These are phyloP conservation scores for Metarhizium guizhouense DNA, from an alignment of 2,329 filamentous ascomycete species.

Conservation along the genomic window DNA sequence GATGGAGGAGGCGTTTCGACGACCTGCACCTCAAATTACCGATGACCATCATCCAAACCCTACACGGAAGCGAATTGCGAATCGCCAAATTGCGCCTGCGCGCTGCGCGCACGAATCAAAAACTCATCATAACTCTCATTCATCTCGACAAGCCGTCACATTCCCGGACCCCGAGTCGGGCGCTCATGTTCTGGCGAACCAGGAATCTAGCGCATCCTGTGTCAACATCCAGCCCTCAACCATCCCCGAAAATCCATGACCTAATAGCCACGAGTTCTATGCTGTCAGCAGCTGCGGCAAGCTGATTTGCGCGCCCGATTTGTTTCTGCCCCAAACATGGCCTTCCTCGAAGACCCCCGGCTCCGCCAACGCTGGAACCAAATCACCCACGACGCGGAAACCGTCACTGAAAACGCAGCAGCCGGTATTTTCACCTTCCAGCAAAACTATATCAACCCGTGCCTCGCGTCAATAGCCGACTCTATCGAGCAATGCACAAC, in stretches of 20 bases:
- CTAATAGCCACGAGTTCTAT: neutral
- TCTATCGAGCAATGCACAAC: slow-evolving; percentile 66
- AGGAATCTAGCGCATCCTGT: neutral
- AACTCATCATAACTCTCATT: neutral
- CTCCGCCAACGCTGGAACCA: slow-evolving; percentile 91
- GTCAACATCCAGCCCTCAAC: neutral
- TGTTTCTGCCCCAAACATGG: slow-evolving; percentile 30
- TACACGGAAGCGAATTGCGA: neutral
- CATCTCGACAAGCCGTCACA: neutral
- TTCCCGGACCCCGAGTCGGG: neutral
- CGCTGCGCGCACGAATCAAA: neutral
- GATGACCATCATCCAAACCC: neutral
- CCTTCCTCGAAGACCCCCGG: slow-evolving; percentile 70
- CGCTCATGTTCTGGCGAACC: neutral
- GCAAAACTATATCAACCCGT: slow-evolving; percentile 77
- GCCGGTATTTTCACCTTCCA: slow-evolving; percentile 84
- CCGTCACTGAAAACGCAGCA: slow-evolving; percentile 85
- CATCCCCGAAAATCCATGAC: neutral
- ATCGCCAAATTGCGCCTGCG: neutral
- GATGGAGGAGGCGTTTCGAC: neutral
- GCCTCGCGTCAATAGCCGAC: slow-evolving; percentile 56
- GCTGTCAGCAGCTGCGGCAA: slow-evolving; percentile 1
- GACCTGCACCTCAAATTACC: neutral
- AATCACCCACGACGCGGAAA: slow-evolving; percentile 81
- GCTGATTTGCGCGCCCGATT: slow-evolving; percentile 12